Evolutionary conservation across 2,329 filamentous ascomycete genomes (phyloP).

Genomic region (Penicillium sp.): DNA sequence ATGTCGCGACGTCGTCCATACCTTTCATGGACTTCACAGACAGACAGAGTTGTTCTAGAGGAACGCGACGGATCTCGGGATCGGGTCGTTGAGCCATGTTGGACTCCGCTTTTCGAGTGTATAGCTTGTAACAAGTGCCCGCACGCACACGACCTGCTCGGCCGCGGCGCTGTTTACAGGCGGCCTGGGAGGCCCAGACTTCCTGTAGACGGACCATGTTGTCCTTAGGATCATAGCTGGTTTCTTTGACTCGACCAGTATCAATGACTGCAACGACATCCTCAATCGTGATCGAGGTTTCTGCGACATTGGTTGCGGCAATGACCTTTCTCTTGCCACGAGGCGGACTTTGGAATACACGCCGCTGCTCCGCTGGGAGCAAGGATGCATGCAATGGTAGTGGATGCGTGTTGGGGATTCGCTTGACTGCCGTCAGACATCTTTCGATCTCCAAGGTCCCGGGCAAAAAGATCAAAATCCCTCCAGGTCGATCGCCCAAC

Average conservation of each 20-base stretch:
- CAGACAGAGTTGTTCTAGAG: constrained; percentile 88
- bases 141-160: constrained; percentile 89
- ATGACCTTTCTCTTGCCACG: constrained; percentile 84
- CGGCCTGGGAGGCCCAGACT: constrained; percentile 89
- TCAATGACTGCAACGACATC: constrained; percentile 96
- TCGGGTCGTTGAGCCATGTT: constrained; percentile 86
- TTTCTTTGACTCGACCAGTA: constrained; percentile 93
- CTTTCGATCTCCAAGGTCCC: constrained; percentile 89
- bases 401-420: constrained; percentile 67
- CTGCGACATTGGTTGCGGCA: constrained; percentile 92
- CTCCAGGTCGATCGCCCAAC: constrained; percentile 70
- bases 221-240: constrained; percentile 83
- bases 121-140: constrained; percentile 92
- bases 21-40: constrained; percentile 90
- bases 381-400: constrained; percentile 90
- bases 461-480: constrained; percentile 92
- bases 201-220: constrained; percentile 95
- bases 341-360: constrained; percentile 76
- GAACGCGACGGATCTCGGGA: constrained; percentile 88
- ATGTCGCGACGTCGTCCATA: constrained; percentile 72
- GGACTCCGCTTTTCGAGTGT: constrained; percentile 76
- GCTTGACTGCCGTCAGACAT: constrained; percentile 65
- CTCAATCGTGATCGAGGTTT: constrained; percentile 97
- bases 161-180: constrained; percentile 90
- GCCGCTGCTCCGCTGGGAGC: constrained; percentile 80